Evolutionary conservation across 352 stramenopile genomes (phyloP), one percentile per base, ranked within the genome.

Genomic region (Globisporangium iwayamae): DNA sequence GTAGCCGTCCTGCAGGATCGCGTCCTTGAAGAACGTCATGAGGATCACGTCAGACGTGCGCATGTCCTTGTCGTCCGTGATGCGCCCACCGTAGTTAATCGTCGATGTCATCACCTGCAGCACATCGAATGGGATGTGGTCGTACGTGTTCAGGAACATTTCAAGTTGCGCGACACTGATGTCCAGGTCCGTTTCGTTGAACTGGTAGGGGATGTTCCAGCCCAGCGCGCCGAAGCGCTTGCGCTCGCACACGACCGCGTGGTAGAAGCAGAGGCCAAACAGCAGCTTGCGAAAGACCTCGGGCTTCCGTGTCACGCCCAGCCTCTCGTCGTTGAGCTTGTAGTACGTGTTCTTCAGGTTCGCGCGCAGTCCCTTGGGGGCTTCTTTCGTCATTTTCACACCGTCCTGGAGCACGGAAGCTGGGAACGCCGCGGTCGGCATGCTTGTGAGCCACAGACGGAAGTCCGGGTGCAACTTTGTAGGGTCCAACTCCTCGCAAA

Each of bases 181-280:
- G 50, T 97, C 89, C 36, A 98, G 76, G 69, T 99, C 96, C 0
- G 95, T 98, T 52, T 98, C 93, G 65, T 99, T 99, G 68, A 99
- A 99, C 61, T 98, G 91, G 78, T 99, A 99, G 13, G 94, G 93
- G 36, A 98, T 98, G 68, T 99, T 99, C 96, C 96, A 99, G 18
- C 96, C 96, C 6, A 99, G 67, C 3, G 96, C 87, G 2, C 96
- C 96, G 60, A 99, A 99, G 18, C 96, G 90, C 68, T 97, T 93
- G 55, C 96, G 88, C 78, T 99, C 96, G 67, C 97, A 95, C 43
- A 97, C 86, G 20, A 94, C 79, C 5, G 94, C 94, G 57, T 98
- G 91, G 74, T 89, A 96, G 68, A 96, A 96, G 63, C 83, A 91
- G 8, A 98, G 74, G 0, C 88, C 95, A 63, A 98, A 98, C 11